A percentile compares a stretch with the other conserved stretches of the same genome.
Evolutionary conservation across 2,329 filamentous ascomycete species (phyloP).

Genomic region (Alternaria angustiovoidea): DNA sequence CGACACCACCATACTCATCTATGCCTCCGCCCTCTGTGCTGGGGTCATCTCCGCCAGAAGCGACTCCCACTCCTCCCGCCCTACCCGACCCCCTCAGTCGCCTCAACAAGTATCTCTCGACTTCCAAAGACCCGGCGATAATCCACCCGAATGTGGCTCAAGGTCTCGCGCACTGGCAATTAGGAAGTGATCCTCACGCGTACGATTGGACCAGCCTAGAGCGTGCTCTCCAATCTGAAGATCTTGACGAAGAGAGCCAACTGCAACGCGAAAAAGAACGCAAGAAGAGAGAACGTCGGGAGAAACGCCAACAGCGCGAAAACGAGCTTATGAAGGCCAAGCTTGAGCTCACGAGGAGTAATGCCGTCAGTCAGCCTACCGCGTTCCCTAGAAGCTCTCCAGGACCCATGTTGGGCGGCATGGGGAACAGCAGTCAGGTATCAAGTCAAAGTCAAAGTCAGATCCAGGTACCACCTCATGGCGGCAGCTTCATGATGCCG

Average conservation of each 20-base stretch:
- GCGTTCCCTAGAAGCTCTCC: slow-evolving; percentile 38
- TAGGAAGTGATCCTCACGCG: slow-evolving; percentile 46
- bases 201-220: slow-evolving; percentile 54
- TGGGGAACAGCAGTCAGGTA: slow-evolving; percentile 38
- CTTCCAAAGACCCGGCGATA: slow-evolving; percentile 16
- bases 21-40: slow-evolving; percentile 12
- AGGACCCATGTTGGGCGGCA: slow-evolving; percentile 29
- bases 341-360: slow-evolving; percentile 28
- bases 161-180: slow-evolving; percentile 54
- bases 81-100: slow-evolving; percentile 35
- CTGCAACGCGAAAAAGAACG: slow-evolving; percentile 49
- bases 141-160: slow-evolving; percentile 46
- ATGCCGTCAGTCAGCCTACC: slow-evolving; percentile 30
- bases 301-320: slow-evolving; percentile 53
- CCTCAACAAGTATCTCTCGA: slow-evolving; percentile 49
- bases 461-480: slow-evolving; percentile 10
- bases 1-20: slow-evolving; percentile 25
- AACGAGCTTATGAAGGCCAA: slow-evolving; percentile 35
- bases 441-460: slow-evolving; percentile 13
- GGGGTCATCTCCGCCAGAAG: slow-evolving; percentile 17
- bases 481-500: slow-evolving; percentile 13
- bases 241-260: slow-evolving; percentile 46
- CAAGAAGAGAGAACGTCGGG: slow-evolving; percentile 51
- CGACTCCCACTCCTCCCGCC: slow-evolving; percentile 3
- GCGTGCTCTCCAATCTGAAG: slow-evolving; percentile 34